Base-by-base conservation (phyloP, 1,284 basidiomycete species). In the Moesziomyces sp. region DNA sequence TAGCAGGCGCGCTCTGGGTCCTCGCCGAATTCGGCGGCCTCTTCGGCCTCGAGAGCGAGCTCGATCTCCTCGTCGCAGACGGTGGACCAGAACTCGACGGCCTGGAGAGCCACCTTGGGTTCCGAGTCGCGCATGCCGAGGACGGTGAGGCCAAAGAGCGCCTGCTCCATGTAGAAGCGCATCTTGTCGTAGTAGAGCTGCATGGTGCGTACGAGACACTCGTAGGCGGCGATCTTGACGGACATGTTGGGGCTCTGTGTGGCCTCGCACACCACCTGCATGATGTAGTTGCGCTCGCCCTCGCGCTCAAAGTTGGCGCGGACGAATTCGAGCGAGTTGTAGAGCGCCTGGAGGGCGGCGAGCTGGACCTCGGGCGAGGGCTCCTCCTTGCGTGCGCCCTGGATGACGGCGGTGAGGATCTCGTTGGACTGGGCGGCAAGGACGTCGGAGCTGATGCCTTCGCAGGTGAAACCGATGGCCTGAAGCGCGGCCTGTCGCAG, bases 261-360 rank as follows among this genome's bases (percentile, higher is more conserved):
- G 0, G 96, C 97, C 84, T 99, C 97, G 84, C 96, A 99, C 26
- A 99, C 93, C 52, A 99, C 94, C 87, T 99, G 97, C 97, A 99
- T 99, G 86, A 99, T 99, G 87, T 97, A 99, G 86, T 98, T 99
- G 56, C 96, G 90, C 85, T 99, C 96, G 65, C 97, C 96, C 44
- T 80, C 76, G 43, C 78, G 72, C 78, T 97, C 94, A 86, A 99
- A 98, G 87, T 99, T 99, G 81, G 95, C 93, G 62, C 93, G 90
- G 55, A 99, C 93, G 83, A 99, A 99, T 85, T 97, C 95, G 56
- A 99, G 89, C 28, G 96, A 98, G 87, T 99, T 98, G 86, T 89
- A 92, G 30, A 99, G 87, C 0, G 96, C 94, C 82, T 92, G 90
- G 78, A 98, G 91, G 10, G 97, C 97, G 45, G 96, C 93, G n/a